Evolutionary conservation across 2,329 filamentous ascomycete genomes (phyloP), one percentile per base, ranked within the genome.

Genomic region (Dactylellina parvicollis): DNA sequence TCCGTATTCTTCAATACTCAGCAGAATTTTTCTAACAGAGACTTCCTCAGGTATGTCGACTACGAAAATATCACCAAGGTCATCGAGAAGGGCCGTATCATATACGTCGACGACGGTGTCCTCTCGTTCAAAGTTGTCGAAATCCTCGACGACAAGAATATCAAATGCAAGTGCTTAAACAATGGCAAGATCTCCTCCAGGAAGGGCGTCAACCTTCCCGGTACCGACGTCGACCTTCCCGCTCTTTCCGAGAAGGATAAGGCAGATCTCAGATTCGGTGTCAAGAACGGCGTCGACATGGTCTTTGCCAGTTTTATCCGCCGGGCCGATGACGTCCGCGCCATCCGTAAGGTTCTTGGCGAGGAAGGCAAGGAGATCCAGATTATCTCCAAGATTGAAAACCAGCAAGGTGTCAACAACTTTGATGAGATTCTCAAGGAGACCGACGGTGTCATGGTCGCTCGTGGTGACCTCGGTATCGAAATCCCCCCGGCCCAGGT

Each of bases 61-160:
- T 98, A 99, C 87, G 96, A 96, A 89, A 99, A 99, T 87, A 98
- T 99, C 83, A 97, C 94, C 84, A 96, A 96, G 85, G 95, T 99
- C 79, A 98, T 99, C 80, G 83, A 91, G 81, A 85, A 87, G 72
- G 95, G 94, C 80, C 93, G 95, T 79, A 89, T 90, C 82, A 96
- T 99, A 86, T 99, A 96, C 84, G 95, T 99, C 79, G 95, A 99
- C 80, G 95, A 99, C 80, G 95, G 95, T 83, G 94, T 99, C 77
- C 89, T 98, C 78, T 96, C 94, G 24, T 98, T 99, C 79, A 90
- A 97, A 81, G 95, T 99, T 75, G 82, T 97, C 77, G 87, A 92
- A 81, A 86, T 99, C 78, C 86, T 91, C 76, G 91, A 99, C 80
- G 90, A 94, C 50, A 86, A 96, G 88, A 99, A 90, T 77, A 84